Evolutionary conservation across 2,329 filamentous ascomycete genomes (phyloP).

Genomic region (Ophiostoma piceae): DNA sequence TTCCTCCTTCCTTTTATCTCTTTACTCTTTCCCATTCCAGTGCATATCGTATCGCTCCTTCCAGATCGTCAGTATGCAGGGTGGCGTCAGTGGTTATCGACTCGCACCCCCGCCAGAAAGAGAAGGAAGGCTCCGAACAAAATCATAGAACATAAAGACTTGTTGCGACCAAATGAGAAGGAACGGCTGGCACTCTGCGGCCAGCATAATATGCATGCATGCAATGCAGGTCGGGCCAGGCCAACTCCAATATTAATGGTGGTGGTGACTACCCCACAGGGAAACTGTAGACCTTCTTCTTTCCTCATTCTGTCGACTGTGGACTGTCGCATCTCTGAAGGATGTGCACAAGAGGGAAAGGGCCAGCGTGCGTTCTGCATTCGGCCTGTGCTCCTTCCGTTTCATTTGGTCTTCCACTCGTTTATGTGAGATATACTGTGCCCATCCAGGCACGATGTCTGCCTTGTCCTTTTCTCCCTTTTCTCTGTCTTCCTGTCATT

Average conservation of each 20-base stretch:
- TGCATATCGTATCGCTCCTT: neutral
- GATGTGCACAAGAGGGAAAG: neutral
- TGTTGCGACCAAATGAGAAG: conserved; percentile 19
- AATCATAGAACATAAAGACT: neutral
- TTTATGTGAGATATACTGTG: neutral
- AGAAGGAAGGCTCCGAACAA: conserved; percentile 16
- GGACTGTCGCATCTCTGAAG: neutral
- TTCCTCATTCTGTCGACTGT: neutral
- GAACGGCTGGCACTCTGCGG: conserved; percentile 17
- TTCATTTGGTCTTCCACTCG: neutral
- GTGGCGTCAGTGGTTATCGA: neutral
- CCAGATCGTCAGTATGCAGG: neutral
- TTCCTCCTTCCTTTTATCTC: neutral
- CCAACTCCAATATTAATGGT: neutral
- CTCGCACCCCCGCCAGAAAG: conserved; percentile 6
- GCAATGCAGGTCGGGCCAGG: conserved; percentile 11
- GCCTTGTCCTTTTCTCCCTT: neutral
- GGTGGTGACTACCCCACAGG: conserved; percentile 20
- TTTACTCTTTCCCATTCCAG: neutral
- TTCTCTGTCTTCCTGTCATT: no score
- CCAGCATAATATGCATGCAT: conserved; percentile 8
- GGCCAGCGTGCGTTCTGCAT: neutral
- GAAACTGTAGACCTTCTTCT: conserved; percentile 10
- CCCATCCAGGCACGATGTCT: neutral
- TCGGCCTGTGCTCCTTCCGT: neutral